Evolutionary conservation across 1,284 basidiomycete genomes (phyloP).

Genomic region (Ustilago tritici): DNA sequence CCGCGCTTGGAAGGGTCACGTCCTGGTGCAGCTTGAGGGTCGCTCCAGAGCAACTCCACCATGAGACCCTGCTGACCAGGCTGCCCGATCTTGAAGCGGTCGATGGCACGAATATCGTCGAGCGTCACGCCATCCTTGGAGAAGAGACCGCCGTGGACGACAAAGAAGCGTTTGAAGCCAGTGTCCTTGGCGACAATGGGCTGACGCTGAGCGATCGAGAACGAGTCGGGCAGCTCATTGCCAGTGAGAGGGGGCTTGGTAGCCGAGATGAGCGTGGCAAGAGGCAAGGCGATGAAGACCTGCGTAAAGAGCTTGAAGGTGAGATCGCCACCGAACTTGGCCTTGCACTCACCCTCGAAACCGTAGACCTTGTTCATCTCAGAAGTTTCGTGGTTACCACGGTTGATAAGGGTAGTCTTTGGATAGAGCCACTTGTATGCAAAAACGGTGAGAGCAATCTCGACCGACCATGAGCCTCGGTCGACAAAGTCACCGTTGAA

Average conservation of each 20-base stretch:
- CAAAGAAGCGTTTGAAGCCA: conserved; percentile 86
- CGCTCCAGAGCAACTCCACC: conserved; percentile 79
- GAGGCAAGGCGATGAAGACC: conserved; percentile 73
- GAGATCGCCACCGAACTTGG: conserved; percentile 65
- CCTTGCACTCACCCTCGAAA: conserved; percentile 94
- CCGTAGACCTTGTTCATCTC: conserved; percentile 78
- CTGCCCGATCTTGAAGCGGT: conserved; percentile 83
- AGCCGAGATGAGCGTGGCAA: conserved; percentile 85
- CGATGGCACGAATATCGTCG: conserved; percentile 89
- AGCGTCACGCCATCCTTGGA: conserved; percentile 92
- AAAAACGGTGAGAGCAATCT: conserved; percentile 92
- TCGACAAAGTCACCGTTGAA: conserved; percentile 77
- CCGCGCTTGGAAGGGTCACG: conserved; percentile 96
- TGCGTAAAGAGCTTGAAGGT: conserved; percentile 68
- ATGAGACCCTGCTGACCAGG: conserved; percentile 95
- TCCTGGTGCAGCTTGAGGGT: conserved; percentile 90
- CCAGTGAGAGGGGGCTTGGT: conserved; percentile 74
- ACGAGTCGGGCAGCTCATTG: conserved; percentile 51
- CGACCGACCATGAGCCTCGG: conserved; percentile 95
- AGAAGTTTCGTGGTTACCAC: conserved; percentile 97
- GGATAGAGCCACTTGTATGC: conserved; percentile 85
- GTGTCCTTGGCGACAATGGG: conserved; percentile 82
- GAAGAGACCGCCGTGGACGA: conserved; percentile 92
- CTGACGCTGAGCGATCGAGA: conserved; percentile 57
- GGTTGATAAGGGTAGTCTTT: conserved; percentile 71